Percentiles rank a stretch among this genome's conserved stretches.
phyloP scores from a whole-genome alignment of 768 basidiomycete species.

The Trametes meyenii region DNA sequence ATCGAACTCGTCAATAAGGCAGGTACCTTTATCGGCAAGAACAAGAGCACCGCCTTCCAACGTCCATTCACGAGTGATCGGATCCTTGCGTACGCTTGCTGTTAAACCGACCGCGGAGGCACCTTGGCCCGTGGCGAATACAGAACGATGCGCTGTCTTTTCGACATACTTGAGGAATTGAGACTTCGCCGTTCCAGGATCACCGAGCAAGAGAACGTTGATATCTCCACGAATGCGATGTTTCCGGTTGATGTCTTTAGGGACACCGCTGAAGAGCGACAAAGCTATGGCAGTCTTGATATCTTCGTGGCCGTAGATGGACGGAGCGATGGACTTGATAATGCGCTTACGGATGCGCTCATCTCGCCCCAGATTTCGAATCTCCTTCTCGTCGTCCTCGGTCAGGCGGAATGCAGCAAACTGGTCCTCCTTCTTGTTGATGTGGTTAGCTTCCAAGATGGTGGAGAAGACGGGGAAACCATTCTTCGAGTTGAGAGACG shows the following conservation, averaged over 20 bases:
- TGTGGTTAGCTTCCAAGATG: slow-evolving; percentile 95
- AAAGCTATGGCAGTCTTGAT: slow-evolving; percentile 98
- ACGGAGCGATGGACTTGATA: slow-evolving; percentile 97
- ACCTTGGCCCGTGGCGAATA: slow-evolving; percentile 98
- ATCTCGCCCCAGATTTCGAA: slow-evolving; percentile 83
- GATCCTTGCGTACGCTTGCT: slow-evolving; percentile 98
- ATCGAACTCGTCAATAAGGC: slow-evolving; percentile 98
- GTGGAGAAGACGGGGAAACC: slow-evolving; percentile 99
- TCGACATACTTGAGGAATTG: slow-evolving; percentile 99
- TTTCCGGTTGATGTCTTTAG: slow-evolving; percentile 97
- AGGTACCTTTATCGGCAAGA: slow-evolving; percentile 97
- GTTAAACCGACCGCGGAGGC: slow-evolving; percentile 98
- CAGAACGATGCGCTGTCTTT: slow-evolving; percentile 96
- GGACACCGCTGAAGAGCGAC: slow-evolving; percentile 90
- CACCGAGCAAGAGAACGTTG: slow-evolving; percentile 93
- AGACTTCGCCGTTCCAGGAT: slow-evolving; percentile 98
- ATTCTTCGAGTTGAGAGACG: slow-evolving; percentile 96
- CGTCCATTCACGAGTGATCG: slow-evolving; percentile 97
- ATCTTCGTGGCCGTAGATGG: slow-evolving; percentile 98
- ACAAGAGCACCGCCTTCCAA: slow-evolving; percentile 97
- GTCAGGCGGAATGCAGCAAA: slow-evolving; percentile 98
- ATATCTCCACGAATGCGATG: slow-evolving; percentile 97
- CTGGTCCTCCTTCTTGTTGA: slow-evolving; percentile 98
- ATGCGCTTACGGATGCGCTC: slow-evolving; percentile 96
- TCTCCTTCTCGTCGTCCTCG: slow-evolving; percentile 94